Base-by-base conservation (phyloP, 805 yeast species). In the Cyberlindnera amylophila region DNA sequence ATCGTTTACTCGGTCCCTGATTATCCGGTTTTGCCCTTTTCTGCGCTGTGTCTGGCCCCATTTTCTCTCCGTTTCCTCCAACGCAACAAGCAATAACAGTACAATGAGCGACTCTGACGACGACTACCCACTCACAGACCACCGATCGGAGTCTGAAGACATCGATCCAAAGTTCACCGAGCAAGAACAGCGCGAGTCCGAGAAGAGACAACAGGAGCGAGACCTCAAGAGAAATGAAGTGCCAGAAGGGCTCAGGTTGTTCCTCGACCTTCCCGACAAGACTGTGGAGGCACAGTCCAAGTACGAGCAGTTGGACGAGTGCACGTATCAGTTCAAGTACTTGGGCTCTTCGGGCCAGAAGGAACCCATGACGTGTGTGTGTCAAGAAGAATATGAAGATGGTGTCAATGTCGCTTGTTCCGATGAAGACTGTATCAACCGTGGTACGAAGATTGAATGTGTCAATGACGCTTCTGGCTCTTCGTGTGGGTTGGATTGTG, bases 381-480 rank as follows among this genome's bases (percentile, higher is more conserved):
- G 99, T 69, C 54, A 45, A 33, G 86, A 74, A 60, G 72, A 70
- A 15, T 71, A 45, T 46, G 69, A 18, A 3, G 75, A 68, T 1
- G 55, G 54, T 6, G 67, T 66, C 41, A 78, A 78, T 51, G 36
- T 56, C 12, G 95, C 97, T 2, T 91, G 99, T 72, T 86, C 81
- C 27, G 86, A 83, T 24, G 82, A 93, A 13, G 89, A 84, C 61
- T 91, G 99, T 74, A 89, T 93, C 55, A 91, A 91, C 64, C 68
- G 98, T 39, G 75, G 89, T 39, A 93, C 98, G 0, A 84, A 89
- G 31, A 89, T 91, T 37, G 99, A 91, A 64, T 91, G 99, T 74
- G 75, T 81, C 3, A 77, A 82, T 57, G 84, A 72, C 15, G 75
- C 88, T 56, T 64, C 71, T 17, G 77, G 86, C 56, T 65, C 72